A percentile compares a stretch with the other conserved stretches of the same genome.
Evolutionary conservation across 345 rosid genomes (phyloP).

Genomic region (Rhodamnia rubescens): DNA sequence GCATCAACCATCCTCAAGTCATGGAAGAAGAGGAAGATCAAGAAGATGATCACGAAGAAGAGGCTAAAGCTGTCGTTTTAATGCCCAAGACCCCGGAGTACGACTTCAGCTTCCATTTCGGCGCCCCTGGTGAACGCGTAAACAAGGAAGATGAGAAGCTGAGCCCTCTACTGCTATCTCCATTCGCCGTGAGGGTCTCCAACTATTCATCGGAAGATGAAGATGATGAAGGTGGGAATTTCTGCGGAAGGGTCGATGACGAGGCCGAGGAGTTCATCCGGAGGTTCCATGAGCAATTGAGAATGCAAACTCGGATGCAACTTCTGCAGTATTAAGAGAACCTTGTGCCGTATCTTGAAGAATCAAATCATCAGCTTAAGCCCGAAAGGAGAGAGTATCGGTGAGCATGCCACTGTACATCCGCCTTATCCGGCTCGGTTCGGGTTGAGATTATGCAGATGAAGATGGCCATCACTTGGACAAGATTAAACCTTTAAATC

Average conservation of each 20-base stretch:
- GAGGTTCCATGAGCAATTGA: constrained; percentile 41
- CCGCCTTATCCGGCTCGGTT: not conserved
- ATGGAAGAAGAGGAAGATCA: constrained; percentile 14
- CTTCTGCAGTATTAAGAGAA: constrained; percentile 25
- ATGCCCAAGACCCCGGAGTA: constrained; percentile 37
- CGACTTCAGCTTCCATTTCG: constrained; percentile 17
- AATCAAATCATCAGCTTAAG: not conserved
- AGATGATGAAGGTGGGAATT: constrained; percentile 4
- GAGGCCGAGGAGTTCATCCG: constrained; percentile 52
- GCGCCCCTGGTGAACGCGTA: not conserved
- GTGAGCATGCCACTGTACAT: not conserved
- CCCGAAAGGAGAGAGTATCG: not conserved
- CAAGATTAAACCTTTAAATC: not conserved
- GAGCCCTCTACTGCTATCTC: constrained; percentile 1
- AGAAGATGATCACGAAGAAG: not conserved
- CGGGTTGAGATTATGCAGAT: not conserved
- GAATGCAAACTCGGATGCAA: constrained; percentile 34
- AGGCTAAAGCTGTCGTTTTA: constrained; percentile 9
- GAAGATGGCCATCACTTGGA: not conserved
- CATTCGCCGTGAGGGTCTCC: constrained; percentile 29
- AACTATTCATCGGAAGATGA: constrained; percentile 36
- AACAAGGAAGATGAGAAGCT: not conserved
- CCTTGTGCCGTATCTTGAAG: not conserved
- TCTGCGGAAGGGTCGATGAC: constrained; percentile 18
- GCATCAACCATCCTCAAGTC: constrained; percentile 33